Percentiles rank a stretch among this genome's conserved stretches.
Conservation (phyloP, 306 rosid genomes). For the Arachis stenosperma region DNA sequence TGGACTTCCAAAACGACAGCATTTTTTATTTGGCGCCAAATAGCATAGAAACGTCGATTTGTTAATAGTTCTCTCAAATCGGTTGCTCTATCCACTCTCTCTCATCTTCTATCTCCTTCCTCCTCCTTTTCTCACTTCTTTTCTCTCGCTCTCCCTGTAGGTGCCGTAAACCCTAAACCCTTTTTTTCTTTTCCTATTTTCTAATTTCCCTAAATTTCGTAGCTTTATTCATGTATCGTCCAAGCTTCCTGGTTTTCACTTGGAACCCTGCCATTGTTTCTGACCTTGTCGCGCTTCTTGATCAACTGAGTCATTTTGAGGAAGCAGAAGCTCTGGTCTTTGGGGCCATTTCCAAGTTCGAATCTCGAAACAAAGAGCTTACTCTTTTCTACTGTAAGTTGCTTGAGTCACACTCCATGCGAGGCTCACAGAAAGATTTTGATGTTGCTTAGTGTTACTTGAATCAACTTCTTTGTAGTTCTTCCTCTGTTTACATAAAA, state of each 20-base stretch:
- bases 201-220: conserved; percentile 15
- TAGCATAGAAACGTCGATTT: conserved; percentile 38
- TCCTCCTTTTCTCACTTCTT: conserved; percentile 59
- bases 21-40: too few relatives aligned
- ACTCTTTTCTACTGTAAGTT: conserved; percentile 52
- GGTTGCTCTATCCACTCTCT: conserved; percentile 62
- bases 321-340: conserved; percentile 53
- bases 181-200: not conserved
- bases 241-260: conserved; percentile 67
- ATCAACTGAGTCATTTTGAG: conserved; percentile 47
- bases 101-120: conserved; percentile 69
- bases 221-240: conserved; percentile 64
- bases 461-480: conserved; percentile 40
- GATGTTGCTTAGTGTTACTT: conserved; percentile 50
- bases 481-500: conserved; percentile 43
- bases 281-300: conserved; percentile 63
- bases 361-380: conserved; percentile 53
- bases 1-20: too few relatives aligned
- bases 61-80: conserved; percentile 61
- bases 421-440: conserved; percentile 55
- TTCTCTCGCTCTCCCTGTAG: conserved; percentile 60
- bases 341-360: conserved; percentile 53
- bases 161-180: not conserved
- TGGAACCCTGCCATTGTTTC: conserved; percentile 74
- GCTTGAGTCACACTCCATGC: conserved; percentile 48